phyloP scores from a whole-genome alignment of 2,329 filamentous ascomycete genomes.

The Claviceps pusilla region DNA sequence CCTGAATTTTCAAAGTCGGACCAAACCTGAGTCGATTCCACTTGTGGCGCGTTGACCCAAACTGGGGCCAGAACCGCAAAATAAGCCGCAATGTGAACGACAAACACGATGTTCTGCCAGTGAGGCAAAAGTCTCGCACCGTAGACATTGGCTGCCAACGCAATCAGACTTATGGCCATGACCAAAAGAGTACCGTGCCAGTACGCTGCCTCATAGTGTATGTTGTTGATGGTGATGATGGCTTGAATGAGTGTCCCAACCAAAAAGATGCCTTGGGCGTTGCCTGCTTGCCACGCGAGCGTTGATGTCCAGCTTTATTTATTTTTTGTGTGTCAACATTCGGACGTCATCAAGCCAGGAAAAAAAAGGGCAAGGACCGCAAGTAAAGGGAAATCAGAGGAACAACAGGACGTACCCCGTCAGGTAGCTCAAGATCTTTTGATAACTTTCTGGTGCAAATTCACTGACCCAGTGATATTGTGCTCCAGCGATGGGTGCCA shows the following conservation, averaged over 20 bases:
- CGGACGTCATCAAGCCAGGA: background rate
- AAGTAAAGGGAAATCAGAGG: background rate
- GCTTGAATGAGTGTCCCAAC: constrained; percentile 7
- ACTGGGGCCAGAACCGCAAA: constrained; percentile 7
- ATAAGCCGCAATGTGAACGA: constrained; percentile 6
- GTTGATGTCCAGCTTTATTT: constrained; percentile 7
- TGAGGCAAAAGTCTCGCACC: constrained; percentile 6
- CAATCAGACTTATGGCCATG: constrained; percentile 3
- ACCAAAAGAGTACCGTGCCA: constrained; percentile 8
- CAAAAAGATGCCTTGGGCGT: constrained; percentile 6
- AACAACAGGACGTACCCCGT: background rate
- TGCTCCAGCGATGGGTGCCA: constrained; percentile 10
- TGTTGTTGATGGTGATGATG: constrained; percentile 6
- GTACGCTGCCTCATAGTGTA: constrained; percentile 2
- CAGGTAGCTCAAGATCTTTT: constrained; percentile 3
- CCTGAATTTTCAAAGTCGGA: constrained; percentile 6
- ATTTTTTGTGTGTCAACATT: background rate
- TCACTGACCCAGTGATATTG: constrained; percentile 10
- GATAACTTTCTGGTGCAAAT: constrained; percentile 4
- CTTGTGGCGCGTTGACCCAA: constrained; percentile 7
- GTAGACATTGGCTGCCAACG: constrained; percentile 5
- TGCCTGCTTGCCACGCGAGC: constrained; percentile 9
- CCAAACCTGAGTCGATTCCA: constrained; percentile 6
- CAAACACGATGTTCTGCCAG: constrained; percentile 7
- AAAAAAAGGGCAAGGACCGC: background rate